phyloP scores from a whole-genome alignment of 768 basidiomycete genomes.

The Podaxis mareebaensis region DNA sequence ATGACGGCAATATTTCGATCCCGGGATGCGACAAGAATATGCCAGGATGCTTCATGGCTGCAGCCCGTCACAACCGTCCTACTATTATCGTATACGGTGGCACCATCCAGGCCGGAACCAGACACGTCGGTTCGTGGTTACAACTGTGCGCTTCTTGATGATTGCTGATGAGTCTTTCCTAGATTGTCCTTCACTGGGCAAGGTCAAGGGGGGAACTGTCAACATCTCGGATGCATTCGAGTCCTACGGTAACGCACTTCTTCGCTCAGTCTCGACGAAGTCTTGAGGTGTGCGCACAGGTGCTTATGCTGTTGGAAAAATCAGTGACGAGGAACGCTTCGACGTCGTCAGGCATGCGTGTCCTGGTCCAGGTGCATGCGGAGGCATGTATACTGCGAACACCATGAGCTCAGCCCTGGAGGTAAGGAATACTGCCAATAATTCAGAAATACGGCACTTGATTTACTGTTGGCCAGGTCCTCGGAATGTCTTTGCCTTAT shows the following conservation, averaged over 20 bases:
- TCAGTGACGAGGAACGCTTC: conserved; percentile 76
- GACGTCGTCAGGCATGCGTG: conserved; percentile 87
- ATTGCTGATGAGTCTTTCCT: conserved; percentile 6
- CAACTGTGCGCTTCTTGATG: conserved; percentile 16
- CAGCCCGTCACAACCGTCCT: conserved; percentile 82
- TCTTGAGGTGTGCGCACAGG: conserved; percentile 38
- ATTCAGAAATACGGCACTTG: neutral
- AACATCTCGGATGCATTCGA: conserved; percentile 87
- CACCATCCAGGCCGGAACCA: conserved; percentile 75
- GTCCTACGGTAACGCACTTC: conserved; percentile 59
- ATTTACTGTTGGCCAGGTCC: conserved; percentile 34
- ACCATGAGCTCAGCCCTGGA: conserved; percentile 88
- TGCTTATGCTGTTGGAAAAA: conserved; percentile 74
- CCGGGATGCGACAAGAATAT: conserved; percentile 94
- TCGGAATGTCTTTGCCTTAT: conserved; percentile 86
- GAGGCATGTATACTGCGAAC: conserved; percentile 90
- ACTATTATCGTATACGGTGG: conserved; percentile 89
- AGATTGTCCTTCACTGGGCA: conserved; percentile 82
- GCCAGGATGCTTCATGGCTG: conserved; percentile 88
- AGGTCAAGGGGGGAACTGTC: conserved; percentile 76
- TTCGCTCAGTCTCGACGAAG: neutral
- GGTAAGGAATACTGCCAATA: conserved; percentile 22
- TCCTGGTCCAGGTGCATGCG: conserved; percentile 82
- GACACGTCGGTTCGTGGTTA: conserved; percentile 55
- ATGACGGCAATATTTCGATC: conserved; percentile 84